Percentiles rank a stretch among this genome's conserved stretches.
Conservation (phyloP, 2,329 filamentous ascomycete species). For the Monosporascus sp. region DNA sequence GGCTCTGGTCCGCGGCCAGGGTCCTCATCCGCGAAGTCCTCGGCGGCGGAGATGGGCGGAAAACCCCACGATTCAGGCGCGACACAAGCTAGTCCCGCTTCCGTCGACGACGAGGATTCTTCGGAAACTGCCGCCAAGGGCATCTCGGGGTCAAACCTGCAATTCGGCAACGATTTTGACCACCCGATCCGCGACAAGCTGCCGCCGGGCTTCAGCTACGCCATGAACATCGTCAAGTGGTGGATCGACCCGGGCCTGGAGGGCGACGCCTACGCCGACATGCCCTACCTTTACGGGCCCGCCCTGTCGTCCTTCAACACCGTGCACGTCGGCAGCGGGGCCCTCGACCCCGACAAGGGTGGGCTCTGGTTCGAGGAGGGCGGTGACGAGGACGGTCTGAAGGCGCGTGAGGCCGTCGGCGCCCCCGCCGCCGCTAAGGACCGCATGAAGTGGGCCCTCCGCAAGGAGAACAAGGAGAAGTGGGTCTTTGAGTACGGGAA, state of each 20-base stretch:
- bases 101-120: conserved; percentile 3
- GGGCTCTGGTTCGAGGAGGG: conserved; percentile 61
- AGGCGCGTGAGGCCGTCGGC: conserved; percentile 38
- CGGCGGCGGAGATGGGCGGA: too few species aligned
- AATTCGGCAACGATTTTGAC: conserved; percentile 96
- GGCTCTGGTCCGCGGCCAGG: conserved; percentile 3
- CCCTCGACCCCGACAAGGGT: conserved; percentile 41
- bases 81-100: not conserved
- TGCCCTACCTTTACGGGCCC: conserved; percentile 80
- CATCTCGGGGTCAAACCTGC: conserved; percentile 66
- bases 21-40: too few species aligned
- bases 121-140: conserved; percentile 29
- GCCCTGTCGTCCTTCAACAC: conserved; percentile 76
- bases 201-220: conserved; percentile 80
- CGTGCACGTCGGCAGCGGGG: conserved; percentile 57
- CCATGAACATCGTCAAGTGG: conserved; percentile 82
- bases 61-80: too few species aligned
- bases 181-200: conserved; percentile 80
- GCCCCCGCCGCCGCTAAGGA: conserved; percentile 48
- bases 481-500: conserved; percentile 52
- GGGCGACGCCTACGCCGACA: conserved; percentile 82
- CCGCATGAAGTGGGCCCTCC: conserved; percentile 56
- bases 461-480: conserved; percentile 39
- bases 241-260: conserved; percentile 88
- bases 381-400: conserved; percentile 51